These are phyloP conservation scores for Sordariomycetes sp. DNA, from an alignment of 2,329 filamentous ascomycete species.

Conservation along the genomic window DNA sequence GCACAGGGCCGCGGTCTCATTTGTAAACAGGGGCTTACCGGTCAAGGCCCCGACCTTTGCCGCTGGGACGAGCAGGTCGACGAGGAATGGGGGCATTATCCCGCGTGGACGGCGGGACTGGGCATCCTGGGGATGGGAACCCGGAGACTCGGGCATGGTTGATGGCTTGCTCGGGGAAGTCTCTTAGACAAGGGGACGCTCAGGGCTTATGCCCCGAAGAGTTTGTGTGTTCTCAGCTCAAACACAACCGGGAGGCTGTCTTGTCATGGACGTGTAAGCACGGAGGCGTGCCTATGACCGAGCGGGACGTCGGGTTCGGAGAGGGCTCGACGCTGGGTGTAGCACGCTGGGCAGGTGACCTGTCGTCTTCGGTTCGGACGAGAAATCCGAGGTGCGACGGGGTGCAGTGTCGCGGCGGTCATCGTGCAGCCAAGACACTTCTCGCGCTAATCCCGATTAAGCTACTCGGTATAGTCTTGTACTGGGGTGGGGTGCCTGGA, in stretches of 20 bases:
- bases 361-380: background rate
- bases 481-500: background rate
- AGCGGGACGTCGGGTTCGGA: background rate
- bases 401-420: background rate
- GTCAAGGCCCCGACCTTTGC: constrained; percentile 48
- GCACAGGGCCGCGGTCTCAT: background rate
- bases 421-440: background rate
- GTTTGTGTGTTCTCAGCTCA: background rate
- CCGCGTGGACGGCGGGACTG: constrained; percentile 14
- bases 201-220: background rate
- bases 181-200: background rate
- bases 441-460: background rate
- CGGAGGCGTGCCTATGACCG: background rate
- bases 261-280: background rate
- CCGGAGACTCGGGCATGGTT: background rate
- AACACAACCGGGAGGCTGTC: background rate
- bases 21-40: constrained; percentile 27
- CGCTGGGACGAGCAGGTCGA: constrained; percentile 36
- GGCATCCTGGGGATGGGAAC: constrained; percentile 9
- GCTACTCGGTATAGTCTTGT: background rate
- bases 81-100: constrained; percentile 29
- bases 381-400: background rate
- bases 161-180: background rate
- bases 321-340: background rate
- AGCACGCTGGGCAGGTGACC: background rate